These are phyloP conservation scores for Daldinia caldariorum DNA, from an alignment of 495 filamentous ascomycete genomes.

Conservation along the genomic window DNA sequence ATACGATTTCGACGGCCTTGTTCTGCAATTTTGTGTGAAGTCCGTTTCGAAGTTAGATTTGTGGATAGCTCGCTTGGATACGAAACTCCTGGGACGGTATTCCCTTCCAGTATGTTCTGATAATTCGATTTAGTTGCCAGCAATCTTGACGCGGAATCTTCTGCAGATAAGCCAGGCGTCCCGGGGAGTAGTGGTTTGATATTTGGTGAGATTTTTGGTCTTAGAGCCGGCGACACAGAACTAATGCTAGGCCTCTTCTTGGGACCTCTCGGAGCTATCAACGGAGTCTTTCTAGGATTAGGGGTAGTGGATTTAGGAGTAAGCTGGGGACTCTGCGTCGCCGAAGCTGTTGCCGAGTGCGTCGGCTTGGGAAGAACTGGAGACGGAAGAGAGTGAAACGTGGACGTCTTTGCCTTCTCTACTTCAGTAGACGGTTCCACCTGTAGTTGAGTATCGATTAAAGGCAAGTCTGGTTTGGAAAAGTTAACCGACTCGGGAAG, in stretches of 20 bases:
- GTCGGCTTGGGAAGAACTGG: conserved; percentile 55
- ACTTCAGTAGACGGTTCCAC: conserved; percentile 49
- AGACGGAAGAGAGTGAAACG: conserved; percentile 58
- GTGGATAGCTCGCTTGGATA: conserved; percentile 92
- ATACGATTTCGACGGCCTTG: conserved; percentile 95
- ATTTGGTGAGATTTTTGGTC: conserved; percentile 92
- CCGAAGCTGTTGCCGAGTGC: conserved; percentile 51
- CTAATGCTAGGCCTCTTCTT: conserved; percentile 81
- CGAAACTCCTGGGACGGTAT: conserved; percentile 84
- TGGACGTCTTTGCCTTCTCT: conserved; percentile 49
- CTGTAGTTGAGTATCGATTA: conserved; percentile 57
- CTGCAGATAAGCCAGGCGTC: conserved; percentile 55
- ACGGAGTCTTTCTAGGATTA: conserved; percentile 56
- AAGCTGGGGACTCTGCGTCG: conserved; percentile 64
- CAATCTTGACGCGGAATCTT: conserved; percentile 82
- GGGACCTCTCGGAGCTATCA: conserved; percentile 54
- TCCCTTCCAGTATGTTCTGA: conserved; percentile 96
- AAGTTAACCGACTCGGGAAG: conserved; percentile 72
- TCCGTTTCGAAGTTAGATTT: conserved; percentile 94
- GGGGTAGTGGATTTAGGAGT: conserved; percentile 49
- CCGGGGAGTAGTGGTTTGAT: conserved; percentile 92
- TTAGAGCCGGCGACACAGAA: conserved; percentile 83
- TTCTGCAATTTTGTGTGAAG: conserved; percentile 97
- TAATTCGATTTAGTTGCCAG: conserved; percentile 97
- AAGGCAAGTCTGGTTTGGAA: conserved; percentile 53